phyloP scores from a whole-genome alignment of 345 rosid genomes.

The Capsella bursapastoris region DNA sequence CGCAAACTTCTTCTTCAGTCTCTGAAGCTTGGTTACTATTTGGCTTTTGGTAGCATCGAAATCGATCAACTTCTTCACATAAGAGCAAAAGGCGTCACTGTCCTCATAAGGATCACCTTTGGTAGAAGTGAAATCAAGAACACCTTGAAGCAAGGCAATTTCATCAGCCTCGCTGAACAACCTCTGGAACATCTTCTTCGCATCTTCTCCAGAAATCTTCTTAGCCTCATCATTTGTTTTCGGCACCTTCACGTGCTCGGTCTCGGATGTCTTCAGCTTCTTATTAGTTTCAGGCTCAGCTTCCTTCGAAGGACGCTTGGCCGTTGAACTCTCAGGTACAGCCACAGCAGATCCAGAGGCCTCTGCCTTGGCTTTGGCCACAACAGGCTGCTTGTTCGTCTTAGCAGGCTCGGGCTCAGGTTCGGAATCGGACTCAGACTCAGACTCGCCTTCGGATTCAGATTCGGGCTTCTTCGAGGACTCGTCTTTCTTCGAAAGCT shows the following conservation, averaged over 20 bases:
- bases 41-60: constrained; percentile 47
- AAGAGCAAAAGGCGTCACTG: constrained; percentile 44
- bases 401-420: neutral
- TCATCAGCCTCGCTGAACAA: constrained; percentile 60
- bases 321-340: neutral
- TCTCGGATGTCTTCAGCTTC: neutral
- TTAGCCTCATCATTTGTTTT: neutral
- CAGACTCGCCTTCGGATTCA: constrained; percentile 36
- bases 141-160: constrained; percentile 52
- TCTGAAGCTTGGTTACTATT: constrained; percentile 50
- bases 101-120: constrained; percentile 51
- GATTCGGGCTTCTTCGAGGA: constrained; percentile 35
- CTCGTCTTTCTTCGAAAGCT: neutral
- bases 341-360: neutral
- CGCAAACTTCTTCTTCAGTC: constrained; percentile 51
- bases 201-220: constrained; percentile 50
- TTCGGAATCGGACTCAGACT: constrained; percentile 34
- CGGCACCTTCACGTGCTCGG: constrained; percentile 19
- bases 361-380: neutral
- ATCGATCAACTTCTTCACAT: constrained; percentile 50
- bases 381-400: neutral
- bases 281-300: neutral
- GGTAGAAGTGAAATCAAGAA: constrained; percentile 44
- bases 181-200: constrained; percentile 53
- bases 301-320: neutral